These are phyloP conservation scores for Colletotrichum sp. DNA, from an alignment of 2,329 filamentous ascomycete genomes.

Conservation along the genomic window DNA sequence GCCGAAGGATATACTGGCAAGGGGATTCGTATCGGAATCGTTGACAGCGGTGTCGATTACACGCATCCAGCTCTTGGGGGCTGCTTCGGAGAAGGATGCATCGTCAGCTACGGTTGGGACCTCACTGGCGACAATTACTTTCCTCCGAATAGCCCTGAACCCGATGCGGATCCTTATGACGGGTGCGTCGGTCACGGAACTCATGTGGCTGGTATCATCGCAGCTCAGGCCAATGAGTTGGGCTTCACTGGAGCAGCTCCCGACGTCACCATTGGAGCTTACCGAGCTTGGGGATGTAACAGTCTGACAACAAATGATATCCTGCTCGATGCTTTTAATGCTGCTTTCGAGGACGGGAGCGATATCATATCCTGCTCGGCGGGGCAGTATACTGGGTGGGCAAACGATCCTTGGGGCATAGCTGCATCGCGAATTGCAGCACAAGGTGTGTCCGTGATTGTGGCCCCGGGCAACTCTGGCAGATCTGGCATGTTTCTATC, in stretches of 20 bases:
- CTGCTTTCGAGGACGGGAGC: constrained; percentile 44
- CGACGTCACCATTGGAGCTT: constrained; percentile 44
- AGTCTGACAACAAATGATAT: constrained; percentile 41
- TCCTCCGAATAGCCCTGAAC: constrained; percentile 29
- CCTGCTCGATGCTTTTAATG: constrained; percentile 44
- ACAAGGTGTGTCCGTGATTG: constrained; percentile 29
- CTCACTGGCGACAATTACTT: constrained; percentile 46
- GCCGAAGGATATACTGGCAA: constrained; percentile 47
- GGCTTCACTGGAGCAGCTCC: constrained; percentile 46
- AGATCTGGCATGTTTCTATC: constrained; percentile 24
- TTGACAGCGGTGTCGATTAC: constrained; percentile 51
- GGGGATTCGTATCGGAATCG: constrained; percentile 46
- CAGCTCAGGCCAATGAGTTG: constrained; percentile 40
- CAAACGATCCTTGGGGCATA: constrained; percentile 29
- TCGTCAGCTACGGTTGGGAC: constrained; percentile 52
- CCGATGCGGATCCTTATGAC: constrained; percentile 44
- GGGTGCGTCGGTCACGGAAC: constrained; percentile 37
- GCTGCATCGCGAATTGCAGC: constrained; percentile 31
- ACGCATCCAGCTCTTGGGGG: constrained; percentile 56
- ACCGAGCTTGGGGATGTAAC: constrained; percentile 40
- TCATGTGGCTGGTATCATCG: constrained; percentile 49
- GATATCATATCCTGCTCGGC: constrained; percentile 35
- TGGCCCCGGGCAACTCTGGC: constrained; percentile 32
- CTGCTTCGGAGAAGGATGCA: constrained; percentile 53
- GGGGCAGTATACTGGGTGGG: constrained; percentile 29